Percentiles rank a stretch among this genome's conserved stretches.
phyloP scores from a whole-genome alignment of 2,329 filamentous ascomycete species.

The Cladosporium colombiae region DNA sequence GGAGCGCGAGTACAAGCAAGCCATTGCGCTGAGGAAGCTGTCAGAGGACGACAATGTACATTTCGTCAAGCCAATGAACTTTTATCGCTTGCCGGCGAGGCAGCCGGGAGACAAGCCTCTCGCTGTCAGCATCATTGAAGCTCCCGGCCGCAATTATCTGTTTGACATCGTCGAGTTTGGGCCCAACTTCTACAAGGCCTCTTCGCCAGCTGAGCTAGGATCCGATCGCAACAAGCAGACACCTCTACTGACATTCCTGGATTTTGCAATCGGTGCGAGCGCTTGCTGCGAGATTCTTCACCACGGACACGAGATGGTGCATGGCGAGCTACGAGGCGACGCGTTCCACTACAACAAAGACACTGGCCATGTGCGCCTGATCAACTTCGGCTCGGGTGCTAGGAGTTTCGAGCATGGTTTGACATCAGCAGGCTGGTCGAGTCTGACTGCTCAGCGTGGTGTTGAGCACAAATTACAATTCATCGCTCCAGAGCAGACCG shows the following conservation, averaged over 20 bases:
- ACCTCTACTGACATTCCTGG: slow-evolving; percentile 70
- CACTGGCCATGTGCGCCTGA: slow-evolving; percentile 71
- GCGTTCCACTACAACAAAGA: slow-evolving; percentile 83
- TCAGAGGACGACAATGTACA: slow-evolving; percentile 63
- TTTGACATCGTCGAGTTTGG: slow-evolving; percentile 73
- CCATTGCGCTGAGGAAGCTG: slow-evolving; percentile 52
- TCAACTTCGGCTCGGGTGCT: slow-evolving; percentile 83
- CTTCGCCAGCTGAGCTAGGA: slow-evolving; percentile 26
- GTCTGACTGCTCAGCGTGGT: slow-evolving; percentile 77
- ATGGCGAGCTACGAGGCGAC: slow-evolving; percentile 87
- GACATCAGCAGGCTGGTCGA: slow-evolving; percentile 80
- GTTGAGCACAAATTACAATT: slow-evolving; percentile 88
- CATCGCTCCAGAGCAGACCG: slow-evolving; percentile 93
- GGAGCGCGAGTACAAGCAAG: slow-evolving; percentile 83
- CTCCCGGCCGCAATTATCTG: slow-evolving; percentile 73
- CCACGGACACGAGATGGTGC: slow-evolving; percentile 80
- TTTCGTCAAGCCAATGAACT: slow-evolving; percentile 77
- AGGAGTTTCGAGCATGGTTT: slow-evolving; percentile 89
- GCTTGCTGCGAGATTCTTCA: slow-evolving; percentile 89
- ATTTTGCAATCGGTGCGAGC: slow-evolving; percentile 86
- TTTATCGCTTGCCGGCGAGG: slow-evolving; percentile 69
- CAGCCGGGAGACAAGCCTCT: slow-evolving; percentile 70
- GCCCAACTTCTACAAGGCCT: slow-evolving; percentile 52
- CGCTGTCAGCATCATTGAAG: slow-evolving; percentile 78
- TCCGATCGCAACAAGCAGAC: slow-evolving; percentile 20